These are phyloP conservation scores for Fusarium equiseti DNA, from an alignment of 2,329 filamentous ascomycete species.

Conservation along the genomic window DNA sequence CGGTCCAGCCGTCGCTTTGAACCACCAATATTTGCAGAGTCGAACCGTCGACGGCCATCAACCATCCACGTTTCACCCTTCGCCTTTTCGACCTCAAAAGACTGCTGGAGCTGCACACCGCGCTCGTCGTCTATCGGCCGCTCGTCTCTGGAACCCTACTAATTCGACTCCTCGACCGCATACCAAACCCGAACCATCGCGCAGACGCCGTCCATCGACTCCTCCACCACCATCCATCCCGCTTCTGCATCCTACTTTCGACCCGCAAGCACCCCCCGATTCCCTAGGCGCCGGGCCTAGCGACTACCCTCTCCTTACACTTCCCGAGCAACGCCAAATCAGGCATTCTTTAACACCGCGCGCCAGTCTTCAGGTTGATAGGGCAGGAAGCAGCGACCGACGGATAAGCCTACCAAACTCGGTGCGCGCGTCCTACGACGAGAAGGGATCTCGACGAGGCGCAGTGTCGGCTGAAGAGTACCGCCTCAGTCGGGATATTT, in stretches of 20 bases:
- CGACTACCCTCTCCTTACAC: constrained; percentile 64
- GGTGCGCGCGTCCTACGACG: constrained; percentile 66
- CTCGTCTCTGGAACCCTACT: constrained; percentile 71
- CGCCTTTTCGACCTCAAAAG: constrained; percentile 60
- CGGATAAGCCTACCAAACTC: constrained; percentile 67
- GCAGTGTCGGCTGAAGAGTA: constrained; percentile 44
- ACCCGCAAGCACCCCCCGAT: constrained; percentile 53
- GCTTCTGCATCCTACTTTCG: constrained; percentile 60
- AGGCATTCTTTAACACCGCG: constrained; percentile 59
- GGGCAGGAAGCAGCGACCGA: constrained; percentile 58
- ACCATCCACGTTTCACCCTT: constrained; percentile 34
- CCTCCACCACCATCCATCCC: constrained; percentile 66
- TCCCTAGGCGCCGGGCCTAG: constrained; percentile 56
- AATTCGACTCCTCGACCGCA: constrained; percentile 67
- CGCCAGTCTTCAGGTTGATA: constrained; percentile 65
- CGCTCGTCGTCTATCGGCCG: constrained; percentile 58
- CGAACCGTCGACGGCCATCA: constrained; percentile 33
- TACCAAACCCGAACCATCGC: constrained; percentile 34
- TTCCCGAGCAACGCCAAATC: constrained; percentile 63
- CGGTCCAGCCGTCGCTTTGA: constrained; percentile 39
- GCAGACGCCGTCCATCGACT: constrained; percentile 64
- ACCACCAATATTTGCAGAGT: constrained; percentile 22
- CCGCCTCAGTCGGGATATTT: constrained; percentile 31
- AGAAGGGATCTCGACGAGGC: constrained; percentile 55
- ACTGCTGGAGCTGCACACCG: constrained; percentile 47